Conservation (phyloP, 306 rosid species). For the Prunus davidiana region DNA sequence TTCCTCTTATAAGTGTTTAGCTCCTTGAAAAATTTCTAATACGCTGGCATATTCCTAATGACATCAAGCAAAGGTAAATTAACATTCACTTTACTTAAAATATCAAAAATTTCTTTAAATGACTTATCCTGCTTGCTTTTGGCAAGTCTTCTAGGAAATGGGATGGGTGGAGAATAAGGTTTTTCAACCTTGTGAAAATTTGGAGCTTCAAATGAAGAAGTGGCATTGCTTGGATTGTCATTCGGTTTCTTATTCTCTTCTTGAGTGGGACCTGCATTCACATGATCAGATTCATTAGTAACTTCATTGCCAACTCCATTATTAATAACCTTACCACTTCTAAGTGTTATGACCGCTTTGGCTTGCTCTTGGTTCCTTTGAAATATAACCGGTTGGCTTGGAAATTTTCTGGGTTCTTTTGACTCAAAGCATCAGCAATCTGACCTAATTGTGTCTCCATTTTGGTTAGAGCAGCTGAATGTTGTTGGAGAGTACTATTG, state of each 20-base stretch:
- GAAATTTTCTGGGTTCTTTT: too few species aligned
- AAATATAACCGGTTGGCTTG: too few species aligned
- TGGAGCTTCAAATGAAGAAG: background rate
- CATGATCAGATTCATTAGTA: background rate
- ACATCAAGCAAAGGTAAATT: background rate
- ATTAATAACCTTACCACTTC: background rate
- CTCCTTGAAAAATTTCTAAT: background rate
- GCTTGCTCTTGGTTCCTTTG: too few species aligned
- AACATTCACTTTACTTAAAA: background rate
- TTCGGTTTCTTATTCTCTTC: too few species aligned
- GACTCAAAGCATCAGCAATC: too few species aligned
- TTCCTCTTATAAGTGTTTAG: background rate
- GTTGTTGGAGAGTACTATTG: too few species aligned
- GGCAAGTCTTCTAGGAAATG: background rate
- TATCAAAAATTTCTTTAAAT: background rate
- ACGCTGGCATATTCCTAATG: background rate
- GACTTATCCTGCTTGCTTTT: background rate
- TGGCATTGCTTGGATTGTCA: too few species aligned
- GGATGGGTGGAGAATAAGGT: background rate
- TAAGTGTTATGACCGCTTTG: too few species aligned
- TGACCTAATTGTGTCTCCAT: too few species aligned
- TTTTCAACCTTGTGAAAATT: background rate
- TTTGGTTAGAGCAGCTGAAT: too few species aligned
- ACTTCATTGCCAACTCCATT: background rate
- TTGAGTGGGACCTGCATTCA: too few species aligned